phyloP scores from a whole-genome alignment of 108 stramenopile genomes.

The Discostella stelligeroides region DNA sequence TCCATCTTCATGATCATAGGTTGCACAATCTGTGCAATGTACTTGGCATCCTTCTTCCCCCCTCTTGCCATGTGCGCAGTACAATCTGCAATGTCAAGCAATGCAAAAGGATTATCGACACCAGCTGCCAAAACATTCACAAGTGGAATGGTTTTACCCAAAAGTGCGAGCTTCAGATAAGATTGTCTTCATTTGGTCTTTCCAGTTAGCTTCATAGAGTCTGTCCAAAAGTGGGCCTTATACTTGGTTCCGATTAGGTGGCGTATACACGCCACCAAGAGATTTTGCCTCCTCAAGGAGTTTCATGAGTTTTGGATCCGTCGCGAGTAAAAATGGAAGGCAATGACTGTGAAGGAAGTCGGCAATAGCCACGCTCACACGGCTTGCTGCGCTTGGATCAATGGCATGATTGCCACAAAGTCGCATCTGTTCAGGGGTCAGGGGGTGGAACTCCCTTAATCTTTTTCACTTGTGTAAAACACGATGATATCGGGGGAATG shows the following conservation, averaged over 20 bases:
- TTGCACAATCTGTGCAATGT: not conserved
- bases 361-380: not conserved
- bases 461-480: not conserved
- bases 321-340: not conserved
- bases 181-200: not conserved
- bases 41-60: slow-evolving; percentile 30
- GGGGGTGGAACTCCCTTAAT: not conserved
- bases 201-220: not conserved
- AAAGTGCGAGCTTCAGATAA: not conserved
- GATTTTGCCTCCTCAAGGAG: not conserved
- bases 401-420: slow-evolving; percentile 4
- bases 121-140: slow-evolving; percentile 13
- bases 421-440: too few relatives aligned
- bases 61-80: slow-evolving; percentile 21
- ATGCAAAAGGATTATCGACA: not conserved
- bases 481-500: not conserved
- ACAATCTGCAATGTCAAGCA: slow-evolving; percentile 27
- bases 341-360: not conserved
- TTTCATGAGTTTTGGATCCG: not conserved
- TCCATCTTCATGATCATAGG: not conserved
- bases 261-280: not conserved
- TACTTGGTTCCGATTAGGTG: not conserved
- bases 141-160: slow-evolving; percentile 14
- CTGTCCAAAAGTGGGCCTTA: not conserved
- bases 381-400: not conserved